Conservation (phyloP, 2,329 filamentous ascomycete genomes). For the Trichoderma gracile region DNA sequence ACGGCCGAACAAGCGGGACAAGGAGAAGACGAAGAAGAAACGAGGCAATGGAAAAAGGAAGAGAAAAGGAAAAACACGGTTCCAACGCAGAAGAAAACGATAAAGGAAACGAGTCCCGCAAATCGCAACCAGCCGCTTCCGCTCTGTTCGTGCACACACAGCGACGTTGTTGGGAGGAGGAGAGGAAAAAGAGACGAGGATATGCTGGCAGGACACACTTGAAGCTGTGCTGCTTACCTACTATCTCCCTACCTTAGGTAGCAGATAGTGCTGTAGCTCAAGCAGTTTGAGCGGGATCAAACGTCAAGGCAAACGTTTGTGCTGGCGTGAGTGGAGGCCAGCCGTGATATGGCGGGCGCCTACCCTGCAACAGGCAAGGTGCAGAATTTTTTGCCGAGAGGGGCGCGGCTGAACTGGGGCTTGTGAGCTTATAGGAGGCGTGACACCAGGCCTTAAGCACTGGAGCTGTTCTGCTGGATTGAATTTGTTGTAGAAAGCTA, state of each 20-base stretch:
- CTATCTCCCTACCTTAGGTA: too few relatives aligned
- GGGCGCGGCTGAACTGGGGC: background rate
- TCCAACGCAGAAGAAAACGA: conserved; percentile 30
- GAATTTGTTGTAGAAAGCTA: too few relatives aligned
- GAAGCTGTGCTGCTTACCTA: too few relatives aligned
- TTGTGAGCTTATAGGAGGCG: background rate
- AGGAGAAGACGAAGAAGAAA: conserved; percentile 28
- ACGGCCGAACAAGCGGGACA: conserved; percentile 22
- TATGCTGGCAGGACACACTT: background rate
- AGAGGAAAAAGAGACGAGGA: conserved; percentile 21
- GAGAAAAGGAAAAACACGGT: conserved; percentile 17
- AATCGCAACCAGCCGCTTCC: conserved; percentile 32
- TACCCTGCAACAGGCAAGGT: conserved; percentile 25
- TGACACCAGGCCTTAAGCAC: too few relatives aligned
- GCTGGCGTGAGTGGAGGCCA: conserved; percentile 23
- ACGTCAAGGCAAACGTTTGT: conserved; percentile 25
- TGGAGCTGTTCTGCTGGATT: too few relatives aligned
- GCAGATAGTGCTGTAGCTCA: too few relatives aligned
- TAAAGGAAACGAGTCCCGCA: conserved; percentile 32
- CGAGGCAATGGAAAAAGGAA: conserved; percentile 28
- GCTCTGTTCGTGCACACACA: conserved; percentile 25
- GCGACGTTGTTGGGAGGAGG: conserved; percentile 24
- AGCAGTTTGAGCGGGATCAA: background rate
- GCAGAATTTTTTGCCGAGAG: conserved; percentile 11
- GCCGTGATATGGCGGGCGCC: background rate